Percentiles rank a stretch among this genome's conserved stretches.
Evolutionary conservation across 306 rosid species (phyloP).

Genomic region (Vigna mungo): DNA sequence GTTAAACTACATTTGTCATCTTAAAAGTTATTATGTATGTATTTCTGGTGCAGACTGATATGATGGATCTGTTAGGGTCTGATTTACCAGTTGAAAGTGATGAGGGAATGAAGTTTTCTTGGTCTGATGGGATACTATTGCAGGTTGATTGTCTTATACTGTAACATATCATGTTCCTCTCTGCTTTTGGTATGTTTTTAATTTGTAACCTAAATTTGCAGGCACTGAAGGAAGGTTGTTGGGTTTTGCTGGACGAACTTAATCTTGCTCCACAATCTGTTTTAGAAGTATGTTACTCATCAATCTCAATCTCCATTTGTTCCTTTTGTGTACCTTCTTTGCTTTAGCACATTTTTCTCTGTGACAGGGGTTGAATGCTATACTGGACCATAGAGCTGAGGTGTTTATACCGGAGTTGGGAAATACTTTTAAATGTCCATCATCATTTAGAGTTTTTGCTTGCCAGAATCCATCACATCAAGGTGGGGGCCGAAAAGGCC

Average conservation of each 20-base stretch:
- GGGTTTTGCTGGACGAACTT: no score
- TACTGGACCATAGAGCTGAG: constrained; percentile 97
- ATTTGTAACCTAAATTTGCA: constrained; percentile 49
- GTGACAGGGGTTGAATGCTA: constrained; percentile 90
- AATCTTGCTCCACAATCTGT: no score
- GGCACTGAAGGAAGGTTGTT: constrained; percentile 12
- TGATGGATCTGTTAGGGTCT: constrained; percentile 95
- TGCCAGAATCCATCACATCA: constrained; percentile 96
- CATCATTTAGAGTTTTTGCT: constrained; percentile 90
- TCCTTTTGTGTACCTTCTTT: neutral
- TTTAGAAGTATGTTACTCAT: constrained; percentile 24
- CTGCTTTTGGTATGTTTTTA: constrained; percentile 40
- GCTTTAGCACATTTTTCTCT: constrained; percentile 34
- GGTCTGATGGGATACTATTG: constrained; percentile 96
- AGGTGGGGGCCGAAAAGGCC: constrained; percentile 97
- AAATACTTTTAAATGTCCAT: constrained; percentile 78
- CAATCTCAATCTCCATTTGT: constrained; percentile 9
- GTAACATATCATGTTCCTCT: constrained; percentile 19
- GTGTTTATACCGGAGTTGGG: constrained; percentile 94
- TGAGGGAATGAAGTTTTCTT: constrained; percentile 84
- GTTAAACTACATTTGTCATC: constrained; percentile 2
- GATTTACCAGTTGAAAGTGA: constrained; percentile 93
- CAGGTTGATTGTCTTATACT: constrained; percentile 64
- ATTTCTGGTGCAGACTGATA: constrained; percentile 80
- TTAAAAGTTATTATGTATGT: neutral